Evolutionary conservation across 495 filamentous ascomycete genomes (phyloP), one percentile per base, ranked within the genome.

Genomic region (Penicillium samsonianum): DNA sequence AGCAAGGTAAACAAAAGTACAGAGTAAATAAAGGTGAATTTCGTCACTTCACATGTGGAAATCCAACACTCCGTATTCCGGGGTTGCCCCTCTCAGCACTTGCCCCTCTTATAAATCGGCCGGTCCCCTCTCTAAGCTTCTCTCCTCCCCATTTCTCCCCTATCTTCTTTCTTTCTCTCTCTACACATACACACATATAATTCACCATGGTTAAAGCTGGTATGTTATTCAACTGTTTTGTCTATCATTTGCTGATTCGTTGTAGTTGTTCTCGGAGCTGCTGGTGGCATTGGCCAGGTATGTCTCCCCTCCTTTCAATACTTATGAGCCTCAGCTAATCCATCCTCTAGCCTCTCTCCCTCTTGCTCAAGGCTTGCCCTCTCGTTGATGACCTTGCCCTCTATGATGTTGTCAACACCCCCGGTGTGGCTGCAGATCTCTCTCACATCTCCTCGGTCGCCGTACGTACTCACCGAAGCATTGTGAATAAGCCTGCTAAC

Each of bases 391-490:
- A 97, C 80, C 88, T 98, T 68, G 80, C 92, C 50, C 87, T 98
- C 61, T 98, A 96, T 83, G 94, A 98, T 93, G 91, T 98, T 58
- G 94, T 97, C 73, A 96, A 97, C 82, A 95, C 92, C 42, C 93
- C 92, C 58, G 94, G 94, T 73, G 94, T 98, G 55, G 86, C 93
- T 41, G 86, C 94, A 58, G 94, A 98, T 71, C 86, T 98, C 50
- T 96, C 94, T 50, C 94, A 98, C 78, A 98, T 98, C 78, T 96
- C 94, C 42, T 90, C 91, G 38, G 82, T 84, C 51, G 94, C 95
- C 62, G 92, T 97, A 84, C 63, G 90, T 80, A 20, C 19, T 10
- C 43, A 9, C 42, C 6, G 26, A 20, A 44, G 14, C 10, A 25
- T 38, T 2, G 7, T 38, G 33, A 38, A 38, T 17, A 38, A 16